phyloP scores from a whole-genome alignment of 2,329 filamentous ascomycete species.

The Chrysosporium keratinophilum region DNA sequence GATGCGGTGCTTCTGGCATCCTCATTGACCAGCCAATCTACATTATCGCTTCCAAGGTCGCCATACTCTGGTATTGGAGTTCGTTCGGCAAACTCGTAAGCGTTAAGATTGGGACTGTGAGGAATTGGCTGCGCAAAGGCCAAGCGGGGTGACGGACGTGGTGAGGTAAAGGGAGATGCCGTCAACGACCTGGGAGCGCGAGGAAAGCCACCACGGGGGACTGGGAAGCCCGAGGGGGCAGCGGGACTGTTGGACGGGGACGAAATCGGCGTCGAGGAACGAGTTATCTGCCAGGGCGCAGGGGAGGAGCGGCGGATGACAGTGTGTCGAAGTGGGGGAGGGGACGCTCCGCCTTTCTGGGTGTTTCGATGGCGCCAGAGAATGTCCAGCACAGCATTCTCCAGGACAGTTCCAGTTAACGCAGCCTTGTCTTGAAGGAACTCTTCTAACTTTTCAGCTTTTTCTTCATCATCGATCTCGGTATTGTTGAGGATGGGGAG shows the following conservation, averaged over 20 bases:
- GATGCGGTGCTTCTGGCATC: constrained; percentile 72
- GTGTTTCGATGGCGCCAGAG: constrained; percentile 55
- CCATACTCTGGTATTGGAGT: constrained; percentile 77
- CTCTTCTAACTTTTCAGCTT: constrained; percentile 82
- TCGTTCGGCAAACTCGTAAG: constrained; percentile 86
- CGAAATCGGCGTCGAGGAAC: constrained; percentile 66
- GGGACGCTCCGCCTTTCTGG: constrained; percentile 52
- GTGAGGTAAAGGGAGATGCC: constrained; percentile 86
- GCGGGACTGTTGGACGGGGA: constrained; percentile 74
- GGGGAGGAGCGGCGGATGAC: constrained; percentile 85
- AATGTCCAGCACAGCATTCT: constrained; percentile 82
- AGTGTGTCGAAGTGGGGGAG: constrained; percentile 76
- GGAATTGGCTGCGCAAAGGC: constrained; percentile 89
- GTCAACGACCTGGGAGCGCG: constrained; percentile 65
- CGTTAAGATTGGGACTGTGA: constrained; percentile 85
- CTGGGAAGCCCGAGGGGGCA: constrained; percentile 66
- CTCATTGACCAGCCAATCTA: constrained; percentile 89
- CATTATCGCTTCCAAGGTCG: constrained; percentile 83
- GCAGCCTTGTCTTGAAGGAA: constrained; percentile 68
- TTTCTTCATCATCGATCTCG: constrained; percentile 82
- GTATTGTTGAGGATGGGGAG: constrained; percentile 77
- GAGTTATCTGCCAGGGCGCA: constrained; percentile 75
- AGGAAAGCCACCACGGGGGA: constrained; percentile 62
- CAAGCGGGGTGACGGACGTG: constrained; percentile 81
- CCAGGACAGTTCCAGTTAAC: constrained; percentile 64